Conservation (phyloP, 1,284 basidiomycete genomes). For the Ustanciosporium gigantosporum region DNA sequence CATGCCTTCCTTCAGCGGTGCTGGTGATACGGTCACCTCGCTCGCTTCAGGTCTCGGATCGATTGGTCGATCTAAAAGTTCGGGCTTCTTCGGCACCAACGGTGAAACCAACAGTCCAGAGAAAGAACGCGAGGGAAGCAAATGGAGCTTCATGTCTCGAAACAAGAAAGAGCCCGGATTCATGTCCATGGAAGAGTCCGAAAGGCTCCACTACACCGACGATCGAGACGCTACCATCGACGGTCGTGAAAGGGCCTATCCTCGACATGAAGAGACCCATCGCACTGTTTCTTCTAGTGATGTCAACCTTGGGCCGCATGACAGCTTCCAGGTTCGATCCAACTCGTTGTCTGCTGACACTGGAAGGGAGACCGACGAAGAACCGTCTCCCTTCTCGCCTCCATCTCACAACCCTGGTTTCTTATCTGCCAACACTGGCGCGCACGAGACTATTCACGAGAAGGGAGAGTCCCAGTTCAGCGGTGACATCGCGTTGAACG, state of each 20-base stretch:
- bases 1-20: slow-evolving; percentile 32
- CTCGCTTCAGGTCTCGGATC: slow-evolving; percentile 20
- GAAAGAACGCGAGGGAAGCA: slow-evolving; percentile 20
- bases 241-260: background rate
- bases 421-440: background rate
- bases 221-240: background rate
- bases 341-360: background rate
- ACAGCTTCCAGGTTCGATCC: background rate
- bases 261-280: background rate
- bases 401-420: background rate
- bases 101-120: slow-evolving; percentile 9
- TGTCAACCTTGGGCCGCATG: slow-evolving; percentile 13
- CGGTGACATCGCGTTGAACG: slow-evolving; percentile 8
- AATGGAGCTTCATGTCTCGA: slow-evolving; percentile 23
- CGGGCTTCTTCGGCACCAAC: slow-evolving; percentile 2
- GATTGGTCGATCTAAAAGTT: slow-evolving; percentile 10
- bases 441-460: slow-evolving; percentile 31
- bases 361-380: background rate
- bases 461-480: slow-evolving; percentile 17
- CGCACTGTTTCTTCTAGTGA: slow-evolving; percentile 7
- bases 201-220: background rate
- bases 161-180: slow-evolving; percentile 26
- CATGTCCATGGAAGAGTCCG: slow-evolving; percentile 22
- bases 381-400: slow-evolving; percentile 17
- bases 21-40: slow-evolving; percentile 21